These are phyloP conservation scores for Apophysomyces ossiformis DNA, from an alignment of 371 early-diverging fungal genomes.

Conservation along the genomic window DNA sequence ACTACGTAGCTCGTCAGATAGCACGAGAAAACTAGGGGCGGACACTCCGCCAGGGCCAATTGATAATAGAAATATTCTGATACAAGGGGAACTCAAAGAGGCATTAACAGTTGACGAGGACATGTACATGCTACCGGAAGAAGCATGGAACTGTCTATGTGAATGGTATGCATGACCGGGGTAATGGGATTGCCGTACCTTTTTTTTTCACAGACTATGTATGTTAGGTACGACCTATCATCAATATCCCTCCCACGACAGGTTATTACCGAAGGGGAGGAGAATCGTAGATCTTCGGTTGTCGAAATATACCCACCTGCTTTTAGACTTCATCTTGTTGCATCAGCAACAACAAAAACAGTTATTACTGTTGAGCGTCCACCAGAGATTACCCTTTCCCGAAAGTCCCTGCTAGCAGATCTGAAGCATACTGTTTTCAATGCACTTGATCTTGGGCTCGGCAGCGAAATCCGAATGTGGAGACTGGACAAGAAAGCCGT, in stretches of 20 bases:
- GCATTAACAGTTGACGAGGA: slow-evolving; percentile 17
- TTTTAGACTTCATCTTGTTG: slow-evolving; percentile 12
- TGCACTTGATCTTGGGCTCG: slow-evolving; percentile 21
- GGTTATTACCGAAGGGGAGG: slow-evolving; percentile 21
- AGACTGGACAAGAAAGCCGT: slow-evolving; percentile 6
- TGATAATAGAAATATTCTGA: slow-evolving; percentile 16
- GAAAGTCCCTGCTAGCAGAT: slow-evolving; percentile 13
- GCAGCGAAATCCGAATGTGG: slow-evolving; percentile 20
- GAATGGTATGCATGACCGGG: slow-evolving; percentile 15
- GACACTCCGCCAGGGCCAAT: slow-evolving; percentile 23
- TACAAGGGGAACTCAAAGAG: slow-evolving; percentile 12
- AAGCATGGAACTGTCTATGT: slow-evolving; percentile 23
- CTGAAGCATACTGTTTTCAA: slow-evolving; percentile 15
- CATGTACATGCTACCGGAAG: slow-evolving; percentile 21
- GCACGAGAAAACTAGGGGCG: slow-evolving; percentile 17
- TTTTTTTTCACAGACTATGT: background rate
- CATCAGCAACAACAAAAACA: background rate
- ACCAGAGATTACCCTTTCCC: slow-evolving; percentile 22
- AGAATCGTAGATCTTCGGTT: background rate
- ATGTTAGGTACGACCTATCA: slow-evolving; percentile 18
- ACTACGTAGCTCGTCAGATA: slow-evolving; percentile 11
- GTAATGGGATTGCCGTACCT: background rate
- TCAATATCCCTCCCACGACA: slow-evolving; percentile 6
- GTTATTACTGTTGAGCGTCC: slow-evolving; percentile 8
- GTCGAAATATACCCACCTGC: slow-evolving; percentile 23